Base-by-base conservation (phyloP, 345 rosid genomes). In the Turnera subulata region DNA sequence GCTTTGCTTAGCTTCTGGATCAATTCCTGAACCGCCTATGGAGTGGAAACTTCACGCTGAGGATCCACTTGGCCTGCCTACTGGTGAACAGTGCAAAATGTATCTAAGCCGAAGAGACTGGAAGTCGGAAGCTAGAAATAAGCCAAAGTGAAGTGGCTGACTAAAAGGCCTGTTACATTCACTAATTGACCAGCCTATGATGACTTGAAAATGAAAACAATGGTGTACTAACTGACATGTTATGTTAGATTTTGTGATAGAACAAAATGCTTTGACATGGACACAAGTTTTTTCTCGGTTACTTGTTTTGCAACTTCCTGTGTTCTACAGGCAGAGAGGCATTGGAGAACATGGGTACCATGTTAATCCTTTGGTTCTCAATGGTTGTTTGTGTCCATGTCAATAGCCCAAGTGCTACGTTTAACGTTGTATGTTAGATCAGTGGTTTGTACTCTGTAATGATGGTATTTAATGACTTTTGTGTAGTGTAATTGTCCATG, bases 81-180 rank as follows among this genome's bases (percentile, higher is more conserved):
- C 45, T 49, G 25, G 52, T 55, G 75, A 64, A 51, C 59, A 32
- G 19, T 40, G 17, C 70, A 64, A 39, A 11, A 59, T 42, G 77
- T 61, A 45, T 45, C 51, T 51, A 72, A 42, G 77, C 47, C 59
- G 65, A 46, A 74, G 94, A 71, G 73, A 83, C 58, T 83, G 94
- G 94, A 86, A 86, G 76, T 85, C 82, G 49, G 89, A 83, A 55
- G 94, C 94, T 53, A 79, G 93, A 68, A 81, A 69, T 21, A 75
- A 73, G 68, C 73, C 70, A 65, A 63, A 35, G 21, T 73, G 21
- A 56, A 45, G 56, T 22, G 61, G 46, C 40, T 58, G 24, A 35
- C 53, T 29, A n/a, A n/a, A n/a, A n/a, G n/a, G n/a, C n/a, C n/a
- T n/a, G n/a, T n/a, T n/a, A n/a, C n/a, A n/a, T n/a, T n/a, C n/a